Conservation (phyloP, 805 yeast genomes). For the Ogataea saltuana region DNA sequence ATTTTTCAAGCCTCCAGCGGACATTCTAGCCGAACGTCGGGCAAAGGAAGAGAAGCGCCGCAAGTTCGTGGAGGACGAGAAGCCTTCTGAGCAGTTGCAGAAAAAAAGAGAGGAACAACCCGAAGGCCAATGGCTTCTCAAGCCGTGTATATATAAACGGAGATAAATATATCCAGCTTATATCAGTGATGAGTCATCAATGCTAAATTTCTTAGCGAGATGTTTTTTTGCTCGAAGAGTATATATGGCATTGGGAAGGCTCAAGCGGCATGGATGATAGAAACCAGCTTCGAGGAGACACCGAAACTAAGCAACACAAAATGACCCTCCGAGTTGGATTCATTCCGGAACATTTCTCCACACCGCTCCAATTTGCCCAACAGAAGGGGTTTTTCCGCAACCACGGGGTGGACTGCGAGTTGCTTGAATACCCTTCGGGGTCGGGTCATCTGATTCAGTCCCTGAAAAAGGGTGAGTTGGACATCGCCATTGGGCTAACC, state of each 20-base stretch:
- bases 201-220: no score
- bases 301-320: neutral
- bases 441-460: conserved; percentile 84
- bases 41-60: conserved; percentile 62
- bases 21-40: conserved; percentile 60
- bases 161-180: no score
- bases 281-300: no score
- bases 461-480: conserved; percentile 61
- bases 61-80: conserved; percentile 70
- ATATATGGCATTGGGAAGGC: neutral
- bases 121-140: conserved; percentile 86
- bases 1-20: conserved; percentile 82
- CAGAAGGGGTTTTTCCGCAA: conserved; percentile 54
- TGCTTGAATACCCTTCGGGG: conserved; percentile 78
- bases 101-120: conserved; percentile 53
- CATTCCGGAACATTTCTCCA: conserved; percentile 90
- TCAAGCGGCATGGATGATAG: no score
- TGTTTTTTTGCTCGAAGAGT: neutral
- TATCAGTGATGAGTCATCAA: no score
- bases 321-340: conserved; percentile 62
- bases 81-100: conserved; percentile 57
- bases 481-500: conserved; percentile 84
- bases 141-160: conserved; percentile 95
- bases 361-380: conserved; percentile 77
- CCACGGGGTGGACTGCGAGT: conserved; percentile 54